Evolutionary conservation across 2,329 filamentous ascomycete species (phyloP).

Genomic region (Pleoardoris graminearum): DNA sequence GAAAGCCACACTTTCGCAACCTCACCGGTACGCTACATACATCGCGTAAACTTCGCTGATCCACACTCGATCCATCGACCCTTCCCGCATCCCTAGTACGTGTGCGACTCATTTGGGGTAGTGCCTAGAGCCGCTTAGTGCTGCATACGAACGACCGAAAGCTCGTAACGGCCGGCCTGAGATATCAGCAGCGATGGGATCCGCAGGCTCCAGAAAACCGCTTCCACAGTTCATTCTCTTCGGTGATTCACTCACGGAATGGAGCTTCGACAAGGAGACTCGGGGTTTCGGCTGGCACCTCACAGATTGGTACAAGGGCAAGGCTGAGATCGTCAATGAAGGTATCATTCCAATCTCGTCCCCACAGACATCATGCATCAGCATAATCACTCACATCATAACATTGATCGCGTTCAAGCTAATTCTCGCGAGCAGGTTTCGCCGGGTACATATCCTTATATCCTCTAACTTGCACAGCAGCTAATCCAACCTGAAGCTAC

Average conservation of each 20-base stretch:
- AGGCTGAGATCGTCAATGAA: constrained; percentile 35
- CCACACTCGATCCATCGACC: not conserved
- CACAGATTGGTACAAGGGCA: constrained; percentile 28
- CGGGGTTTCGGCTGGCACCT: constrained; percentile 38
- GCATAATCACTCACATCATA: not conserved
- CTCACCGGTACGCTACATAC: too few relatives aligned
- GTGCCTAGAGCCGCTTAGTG: not conserved
- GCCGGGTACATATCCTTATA: too few relatives aligned
- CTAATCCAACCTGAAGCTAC: too few relatives aligned
- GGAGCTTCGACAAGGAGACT: constrained; percentile 32
- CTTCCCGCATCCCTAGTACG: not conserved
- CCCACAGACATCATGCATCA: not conserved
- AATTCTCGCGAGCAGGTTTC: not conserved
- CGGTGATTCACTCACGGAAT: constrained; percentile 41
- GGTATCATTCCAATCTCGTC: constrained; percentile 18
- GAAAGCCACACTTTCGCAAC: too few relatives aligned
- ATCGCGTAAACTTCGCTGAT: too few relatives aligned
- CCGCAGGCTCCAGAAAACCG: not conserved
- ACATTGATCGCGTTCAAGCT: not conserved
- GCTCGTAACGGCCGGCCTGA: not conserved
- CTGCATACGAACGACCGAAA: not conserved
- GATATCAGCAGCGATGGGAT: not conserved
- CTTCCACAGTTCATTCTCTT: constrained; percentile 39
- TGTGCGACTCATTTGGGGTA: not conserved
- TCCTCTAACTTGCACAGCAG: too few relatives aligned